A percentile compares a stretch with the other conserved stretches of the same genome.
Evolutionary conservation across 148 eudicot species (phyloP).

Genomic region (Mesembryanthemum crystallinum): DNA sequence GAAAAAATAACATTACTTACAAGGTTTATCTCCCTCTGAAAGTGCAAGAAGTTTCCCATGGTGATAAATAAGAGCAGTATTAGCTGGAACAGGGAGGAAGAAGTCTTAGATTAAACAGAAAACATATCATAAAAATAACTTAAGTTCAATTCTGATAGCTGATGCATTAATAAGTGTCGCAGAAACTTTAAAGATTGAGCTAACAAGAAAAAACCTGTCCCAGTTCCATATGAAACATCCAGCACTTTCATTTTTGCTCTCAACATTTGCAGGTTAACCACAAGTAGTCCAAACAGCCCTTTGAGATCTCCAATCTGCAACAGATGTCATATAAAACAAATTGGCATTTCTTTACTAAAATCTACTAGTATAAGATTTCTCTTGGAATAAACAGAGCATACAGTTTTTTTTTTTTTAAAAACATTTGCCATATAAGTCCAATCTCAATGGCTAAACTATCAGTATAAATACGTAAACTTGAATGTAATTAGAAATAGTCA

Average conservation of each 20-base stretch:
- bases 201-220: constrained; percentile 51
- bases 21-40: constrained; percentile 90
- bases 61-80: constrained; percentile 89
- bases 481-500: too few species aligned
- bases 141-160: too few species aligned
- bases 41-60: constrained; percentile 93
- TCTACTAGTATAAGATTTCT: too few species aligned
- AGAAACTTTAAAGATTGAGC: too few species aligned
- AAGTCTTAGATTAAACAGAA: not conserved
- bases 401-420: too few species aligned
- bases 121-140: too few species aligned
- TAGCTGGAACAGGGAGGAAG: constrained; percentile 50
- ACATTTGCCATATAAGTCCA: too few species aligned
- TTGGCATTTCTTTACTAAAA: too few species aligned
- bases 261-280: constrained; percentile 67
- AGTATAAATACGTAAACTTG: too few species aligned
- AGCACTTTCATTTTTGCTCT: constrained; percentile 78
- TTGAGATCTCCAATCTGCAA: constrained; percentile 87
- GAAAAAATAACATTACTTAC: constrained; percentile 39
- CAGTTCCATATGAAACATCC: constrained; percentile 70
- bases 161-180: too few species aligned
- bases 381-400: too few species aligned
- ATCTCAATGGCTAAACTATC: too few species aligned
- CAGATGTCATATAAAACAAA: not conserved
- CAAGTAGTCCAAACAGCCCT: constrained; percentile 73